Evolutionary conservation across 768 basidiomycete genomes (phyloP).

Genomic region (Calocybe indica): DNA sequence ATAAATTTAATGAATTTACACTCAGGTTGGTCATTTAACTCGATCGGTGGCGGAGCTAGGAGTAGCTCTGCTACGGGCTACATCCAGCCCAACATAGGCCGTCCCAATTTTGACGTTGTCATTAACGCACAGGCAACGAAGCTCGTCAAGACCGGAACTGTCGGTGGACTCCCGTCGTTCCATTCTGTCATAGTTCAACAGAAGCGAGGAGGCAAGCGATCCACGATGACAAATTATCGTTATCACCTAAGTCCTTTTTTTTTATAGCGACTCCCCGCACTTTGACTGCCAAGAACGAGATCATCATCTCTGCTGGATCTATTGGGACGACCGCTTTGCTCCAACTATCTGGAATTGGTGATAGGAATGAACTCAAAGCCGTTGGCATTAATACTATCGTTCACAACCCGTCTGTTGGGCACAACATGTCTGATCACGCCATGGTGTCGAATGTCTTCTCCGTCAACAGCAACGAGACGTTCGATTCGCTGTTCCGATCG

Average conservation of each 20-base stretch:
- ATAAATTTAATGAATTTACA: not conserved
- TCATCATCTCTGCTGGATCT: slow-evolving; percentile 8
- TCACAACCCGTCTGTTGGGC: slow-evolving; percentile 6
- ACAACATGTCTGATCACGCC: slow-evolving; percentile 9
- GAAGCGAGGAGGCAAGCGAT: slow-evolving; percentile 1
- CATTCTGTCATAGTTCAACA: slow-evolving; percentile 1
- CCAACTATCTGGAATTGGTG: slow-evolving; percentile 9
- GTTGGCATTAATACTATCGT: slow-evolving; percentile 5
- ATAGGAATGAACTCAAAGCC: slow-evolving; percentile 1
- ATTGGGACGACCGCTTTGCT: slow-evolving; percentile 6
- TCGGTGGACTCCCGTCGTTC: slow-evolving; percentile 9
- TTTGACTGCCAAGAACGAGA: slow-evolving; percentile 5
- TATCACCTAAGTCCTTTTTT: not conserved
- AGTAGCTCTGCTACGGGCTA: slow-evolving; percentile 5
- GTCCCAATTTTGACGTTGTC: slow-evolving; percentile 7
- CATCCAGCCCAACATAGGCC: not conserved
- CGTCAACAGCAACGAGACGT: slow-evolving; percentile 5
- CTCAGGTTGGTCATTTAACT: not conserved
- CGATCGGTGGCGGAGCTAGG: slow-evolving; percentile 3
- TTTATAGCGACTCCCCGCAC: not conserved
- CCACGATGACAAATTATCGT: not conserved
- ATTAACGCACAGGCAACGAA: slow-evolving; percentile 6
- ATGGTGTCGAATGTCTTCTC: slow-evolving; percentile 3
- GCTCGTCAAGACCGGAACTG: slow-evolving; percentile 3
- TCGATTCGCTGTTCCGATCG: slow-evolving; percentile 3